A percentile compares a stretch with the other conserved stretches of the same genome.
phyloP scores from a whole-genome alignment of 768 basidiomycete genomes.

The Suillus variegatus region DNA sequence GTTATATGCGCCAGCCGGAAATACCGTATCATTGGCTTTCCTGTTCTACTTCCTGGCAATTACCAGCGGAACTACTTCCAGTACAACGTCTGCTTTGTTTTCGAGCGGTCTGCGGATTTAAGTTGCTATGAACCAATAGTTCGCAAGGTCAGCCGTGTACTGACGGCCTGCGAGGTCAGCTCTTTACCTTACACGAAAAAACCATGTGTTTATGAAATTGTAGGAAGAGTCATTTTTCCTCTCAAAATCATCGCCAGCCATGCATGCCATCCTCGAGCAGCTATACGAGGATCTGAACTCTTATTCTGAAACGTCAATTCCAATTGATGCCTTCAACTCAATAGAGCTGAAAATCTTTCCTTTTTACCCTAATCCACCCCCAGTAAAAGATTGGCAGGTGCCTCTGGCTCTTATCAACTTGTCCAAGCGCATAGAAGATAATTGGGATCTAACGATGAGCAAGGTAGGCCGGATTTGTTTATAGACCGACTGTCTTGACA shows the following conservation, averaged over 20 bases:
- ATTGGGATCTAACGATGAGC: conserved; percentile 95
- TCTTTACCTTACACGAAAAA: conserved; percentile 9
- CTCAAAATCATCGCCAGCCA: conserved; percentile 64
- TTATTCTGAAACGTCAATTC: conserved; percentile 94
- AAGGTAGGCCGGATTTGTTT: conserved; percentile 49
- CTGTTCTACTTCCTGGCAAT: conserved; percentile 72
- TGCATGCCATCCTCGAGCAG: conserved; percentile 89
- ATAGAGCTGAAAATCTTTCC: conserved; percentile 97
- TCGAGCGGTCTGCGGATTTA: conserved; percentile 86
- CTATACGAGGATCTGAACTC: conserved; percentile 97
- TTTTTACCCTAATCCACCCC: conserved; percentile 91
- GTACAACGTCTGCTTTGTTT: conserved; percentile 96
- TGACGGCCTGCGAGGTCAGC: conserved; percentile 86
- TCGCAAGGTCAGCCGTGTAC: conserved; percentile 88
- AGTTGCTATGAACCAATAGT: conserved; percentile 97
- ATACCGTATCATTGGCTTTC: conserved; percentile 91
- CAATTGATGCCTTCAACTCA: conserved; percentile 89
- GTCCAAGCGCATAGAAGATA: conserved; percentile 76
- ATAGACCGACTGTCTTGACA: conserved; percentile 8
- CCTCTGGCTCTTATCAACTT: conserved; percentile 89
- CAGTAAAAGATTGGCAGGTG: conserved; percentile 93
- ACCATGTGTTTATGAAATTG: conserved; percentile 9
- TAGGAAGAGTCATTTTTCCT: conserved; percentile 91
- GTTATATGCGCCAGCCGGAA: conserved; percentile 82
- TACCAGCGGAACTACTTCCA: conserved; percentile 89